These are phyloP conservation scores for Cerioporus squamosus DNA, from an alignment of 1,284 basidiomycete genomes.

Conservation along the genomic window DNA sequence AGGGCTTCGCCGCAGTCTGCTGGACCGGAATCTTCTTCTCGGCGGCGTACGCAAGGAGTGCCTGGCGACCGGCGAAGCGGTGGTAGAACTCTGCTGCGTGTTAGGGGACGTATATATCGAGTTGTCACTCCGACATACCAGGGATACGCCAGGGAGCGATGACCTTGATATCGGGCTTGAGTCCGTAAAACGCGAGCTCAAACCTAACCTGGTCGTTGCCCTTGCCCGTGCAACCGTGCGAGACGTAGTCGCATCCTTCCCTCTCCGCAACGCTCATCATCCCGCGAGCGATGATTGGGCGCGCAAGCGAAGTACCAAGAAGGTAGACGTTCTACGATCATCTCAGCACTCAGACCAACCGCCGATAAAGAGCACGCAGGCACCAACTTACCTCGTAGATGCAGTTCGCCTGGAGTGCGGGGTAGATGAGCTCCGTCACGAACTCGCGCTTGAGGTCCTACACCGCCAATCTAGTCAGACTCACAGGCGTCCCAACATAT, in stretches of 20 bases:
- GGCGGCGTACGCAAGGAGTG: constrained; percentile 89
- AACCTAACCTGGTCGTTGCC: constrained; percentile 99
- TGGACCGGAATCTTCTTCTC: constrained; percentile 92
- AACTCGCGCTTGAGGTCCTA: constrained; percentile 97
- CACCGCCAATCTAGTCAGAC: neutral
- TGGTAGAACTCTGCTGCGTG: constrained; percentile 89
- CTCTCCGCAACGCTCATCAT: constrained; percentile 95
- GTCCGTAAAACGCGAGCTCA: constrained; percentile 98
- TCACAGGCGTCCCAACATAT: neutral
- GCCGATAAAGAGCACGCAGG: neutral
- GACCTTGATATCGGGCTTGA: constrained; percentile 99
- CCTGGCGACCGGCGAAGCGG: constrained; percentile 94
- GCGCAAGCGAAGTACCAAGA: constrained; percentile 96
- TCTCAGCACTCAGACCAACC: neutral
- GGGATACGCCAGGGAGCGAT: constrained; percentile 98
- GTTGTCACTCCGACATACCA: constrained; percentile 49
- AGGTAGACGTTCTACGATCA: constrained; percentile 87
- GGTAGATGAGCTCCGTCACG: constrained; percentile 95
- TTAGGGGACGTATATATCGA: neutral
- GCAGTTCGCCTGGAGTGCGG: constrained; percentile 97
- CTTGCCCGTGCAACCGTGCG: constrained; percentile 99
- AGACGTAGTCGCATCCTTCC: constrained; percentile 95
- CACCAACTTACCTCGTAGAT: constrained; percentile 84
- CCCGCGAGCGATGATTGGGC: constrained; percentile 97
- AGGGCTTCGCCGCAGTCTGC: constrained; percentile 97